These are phyloP conservation scores for Kandelia obovata DNA, from an alignment of 345 rosid genomes.

Conservation along the genomic window DNA sequence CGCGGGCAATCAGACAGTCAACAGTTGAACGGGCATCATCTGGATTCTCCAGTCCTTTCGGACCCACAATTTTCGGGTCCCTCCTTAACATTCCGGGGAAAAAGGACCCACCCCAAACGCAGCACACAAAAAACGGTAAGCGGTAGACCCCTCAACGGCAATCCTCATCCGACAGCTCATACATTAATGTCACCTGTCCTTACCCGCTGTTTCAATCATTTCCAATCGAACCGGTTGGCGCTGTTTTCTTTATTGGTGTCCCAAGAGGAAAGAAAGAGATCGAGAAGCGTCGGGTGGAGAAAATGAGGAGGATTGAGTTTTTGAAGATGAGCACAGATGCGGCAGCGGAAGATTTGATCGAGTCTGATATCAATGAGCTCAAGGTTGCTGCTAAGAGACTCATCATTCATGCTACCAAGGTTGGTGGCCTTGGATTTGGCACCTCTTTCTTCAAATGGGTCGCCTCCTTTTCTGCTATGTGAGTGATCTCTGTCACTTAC, in stretches of 20 bases:
- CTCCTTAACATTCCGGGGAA: not conserved
- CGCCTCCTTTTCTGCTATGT: conserved; percentile 84
- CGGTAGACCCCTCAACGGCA: too few relatives aligned
- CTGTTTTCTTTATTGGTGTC: not conserved
- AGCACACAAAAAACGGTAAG: too few relatives aligned
- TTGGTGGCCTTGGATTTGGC: conserved; percentile 71
- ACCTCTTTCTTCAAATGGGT: conserved; percentile 86
- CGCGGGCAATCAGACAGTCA: not conserved
- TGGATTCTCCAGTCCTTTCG: too few relatives aligned
- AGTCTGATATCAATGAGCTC: conserved; percentile 61
- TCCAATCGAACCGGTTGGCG: not conserved
- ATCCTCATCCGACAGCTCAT: not conserved
- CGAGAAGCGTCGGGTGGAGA: not conserved
- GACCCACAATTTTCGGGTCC: too few relatives aligned
- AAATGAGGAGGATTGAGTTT: conserved; percentile 63
- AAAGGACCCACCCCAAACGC: not conserved
- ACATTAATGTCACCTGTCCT: too few relatives aligned
- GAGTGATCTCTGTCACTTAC: conserved; percentile 9
- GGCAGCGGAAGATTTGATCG: conserved; percentile 39
- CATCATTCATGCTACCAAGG: conserved; percentile 43
- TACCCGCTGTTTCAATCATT: too few relatives aligned
- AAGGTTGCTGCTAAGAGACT: conserved; percentile 53
- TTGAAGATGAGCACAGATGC: conserved; percentile 61
- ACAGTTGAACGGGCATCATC: not conserved
- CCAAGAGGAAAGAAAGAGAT: not conserved